Base-by-base conservation (phyloP, 2,329 filamentous ascomycete genomes). In the Colletotrichum chlorophyti region DNA sequence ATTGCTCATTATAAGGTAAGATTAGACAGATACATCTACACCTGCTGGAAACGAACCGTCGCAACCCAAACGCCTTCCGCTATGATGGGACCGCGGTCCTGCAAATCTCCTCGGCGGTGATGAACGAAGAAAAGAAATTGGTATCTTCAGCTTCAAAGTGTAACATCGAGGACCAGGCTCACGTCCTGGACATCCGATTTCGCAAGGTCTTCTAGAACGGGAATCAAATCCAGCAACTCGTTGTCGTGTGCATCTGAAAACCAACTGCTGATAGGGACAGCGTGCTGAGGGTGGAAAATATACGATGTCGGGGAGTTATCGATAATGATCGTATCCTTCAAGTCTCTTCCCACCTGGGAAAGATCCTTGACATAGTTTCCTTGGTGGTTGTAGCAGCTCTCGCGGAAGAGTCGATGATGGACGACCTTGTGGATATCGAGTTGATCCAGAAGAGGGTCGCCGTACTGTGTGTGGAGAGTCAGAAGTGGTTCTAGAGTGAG, bases 221-320 rank as follows among this genome's bases (percentile, higher is more conserved):
- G 95, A 74, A 99, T 98, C 68, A 99, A 82, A 74, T 99, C 95
- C 69, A 99, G 83, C 62, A 99, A 84, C 82, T 99, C 95, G 77
- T 99, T 99, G 79, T 99, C 95, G 76, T 99, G 95, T 62, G 95
- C 95, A 77, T 99, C 95, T 65, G 93, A 97, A 79, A 99, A 99
- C 95, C 95, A 99, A 82, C 94, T 98, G 84, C 93, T 97, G 79
- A 99, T 99, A 23, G 95, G 95, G 46, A 99, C 94, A 61, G 95
- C 95, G 74, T 99, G 95, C 79, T 99, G 94, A 21, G 95, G 95
- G 73, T 99, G 95, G 84, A 99, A 99, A 69, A 99, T 98, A 80
- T 99, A 99, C 11, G 94, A 98, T 5, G 95, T 99, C 3, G 95
- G 95, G 42, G 95, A 98, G 77, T 99, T 99, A 80, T 99, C 95